Conservation (phyloP, 2,329 filamentous ascomycete genomes). For the Penicillium sp. region DNA sequence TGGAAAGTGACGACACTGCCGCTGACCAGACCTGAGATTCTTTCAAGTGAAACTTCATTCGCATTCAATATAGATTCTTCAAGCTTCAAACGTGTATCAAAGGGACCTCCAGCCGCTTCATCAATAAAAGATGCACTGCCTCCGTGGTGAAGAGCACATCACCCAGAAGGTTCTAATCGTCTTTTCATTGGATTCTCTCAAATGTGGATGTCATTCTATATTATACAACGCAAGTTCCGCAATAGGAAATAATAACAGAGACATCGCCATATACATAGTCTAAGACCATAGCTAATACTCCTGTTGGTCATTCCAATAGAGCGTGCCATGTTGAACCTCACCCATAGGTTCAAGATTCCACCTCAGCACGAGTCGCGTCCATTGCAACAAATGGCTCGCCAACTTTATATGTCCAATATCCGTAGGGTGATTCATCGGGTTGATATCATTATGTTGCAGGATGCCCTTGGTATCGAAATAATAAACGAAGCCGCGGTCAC, state of each 20-base stretch:
- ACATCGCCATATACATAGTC: too few species aligned
- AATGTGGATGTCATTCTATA: not conserved
- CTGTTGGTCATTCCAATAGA: constrained; percentile 54
- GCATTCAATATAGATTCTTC: too few species aligned
- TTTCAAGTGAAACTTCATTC: too few species aligned
- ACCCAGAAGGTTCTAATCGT: too few species aligned
- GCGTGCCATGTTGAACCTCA: constrained; percentile 52
- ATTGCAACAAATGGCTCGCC: constrained; percentile 59
- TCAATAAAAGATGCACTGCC: too few species aligned
- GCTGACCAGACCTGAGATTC: too few species aligned
- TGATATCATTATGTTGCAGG: constrained; percentile 61
- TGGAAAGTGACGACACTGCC: too few species aligned
- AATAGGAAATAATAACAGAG: too few species aligned
- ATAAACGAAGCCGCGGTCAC: constrained; percentile 52
- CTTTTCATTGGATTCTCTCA: too few species aligned
- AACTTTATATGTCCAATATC: constrained; percentile 62
- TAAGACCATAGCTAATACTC: constrained; percentile 34
- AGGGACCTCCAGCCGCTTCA: too few species aligned
- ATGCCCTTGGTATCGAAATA: constrained; percentile 63
- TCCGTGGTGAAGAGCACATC: too few species aligned
- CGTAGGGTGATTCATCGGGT: constrained; percentile 58
- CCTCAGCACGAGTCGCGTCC: constrained; percentile 54
- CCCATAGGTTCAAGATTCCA: constrained; percentile 58
- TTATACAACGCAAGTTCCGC: not conserved
- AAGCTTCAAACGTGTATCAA: too few species aligned